A percentile compares a stretch with the other conserved stretches of the same genome.
These are phyloP conservation scores for Odontarrhena argentea DNA, from an alignment of 345 rosid genomes.

Conservation along the genomic window DNA sequence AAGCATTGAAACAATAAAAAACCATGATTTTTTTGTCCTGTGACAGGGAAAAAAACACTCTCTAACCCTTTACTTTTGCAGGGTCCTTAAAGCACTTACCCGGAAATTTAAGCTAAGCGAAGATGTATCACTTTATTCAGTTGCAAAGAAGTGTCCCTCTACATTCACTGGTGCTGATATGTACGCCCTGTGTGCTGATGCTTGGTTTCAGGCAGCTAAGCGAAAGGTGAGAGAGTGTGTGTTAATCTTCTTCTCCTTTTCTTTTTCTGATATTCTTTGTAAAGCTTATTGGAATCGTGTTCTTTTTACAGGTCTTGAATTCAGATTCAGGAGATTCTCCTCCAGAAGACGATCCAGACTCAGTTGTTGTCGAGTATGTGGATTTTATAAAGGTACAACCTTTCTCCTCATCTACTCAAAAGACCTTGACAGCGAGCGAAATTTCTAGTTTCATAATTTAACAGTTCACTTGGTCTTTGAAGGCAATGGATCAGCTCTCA, in stretches of 20 bases:
- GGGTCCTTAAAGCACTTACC: conserved; percentile 96
- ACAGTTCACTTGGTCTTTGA: conserved; percentile 4
- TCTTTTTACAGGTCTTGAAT: conserved; percentile 51
- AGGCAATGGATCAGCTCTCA: conserved; percentile 82
- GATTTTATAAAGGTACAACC: conserved; percentile 81
- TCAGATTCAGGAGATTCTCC: conserved; percentile 49
- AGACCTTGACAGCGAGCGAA: background rate
- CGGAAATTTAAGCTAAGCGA: conserved; percentile 81
- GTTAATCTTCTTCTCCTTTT: background rate
- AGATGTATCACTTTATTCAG: conserved; percentile 75
- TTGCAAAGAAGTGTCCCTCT: conserved; percentile 85
- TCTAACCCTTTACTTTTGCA: conserved; percentile 37
- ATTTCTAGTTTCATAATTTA: background rate
- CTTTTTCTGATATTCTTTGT: background rate
- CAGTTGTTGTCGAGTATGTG: conserved; percentile 63
- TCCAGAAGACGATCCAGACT: conserved; percentile 51
- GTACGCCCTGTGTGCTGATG: conserved; percentile 99
- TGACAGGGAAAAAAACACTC: background rate
- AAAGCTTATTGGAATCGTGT: conserved; percentile 1
- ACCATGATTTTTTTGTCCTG: background rate
- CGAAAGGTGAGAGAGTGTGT: conserved; percentile 56
- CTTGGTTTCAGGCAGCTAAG: conserved; percentile 99
- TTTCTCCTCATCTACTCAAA: conserved; percentile 13
- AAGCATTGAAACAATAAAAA: conserved; percentile 27
- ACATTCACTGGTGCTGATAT: conserved; percentile 98